Evolutionary conservation across 2,329 filamentous ascomycete genomes (phyloP).

Genomic region (Fusarium camptoceras): DNA sequence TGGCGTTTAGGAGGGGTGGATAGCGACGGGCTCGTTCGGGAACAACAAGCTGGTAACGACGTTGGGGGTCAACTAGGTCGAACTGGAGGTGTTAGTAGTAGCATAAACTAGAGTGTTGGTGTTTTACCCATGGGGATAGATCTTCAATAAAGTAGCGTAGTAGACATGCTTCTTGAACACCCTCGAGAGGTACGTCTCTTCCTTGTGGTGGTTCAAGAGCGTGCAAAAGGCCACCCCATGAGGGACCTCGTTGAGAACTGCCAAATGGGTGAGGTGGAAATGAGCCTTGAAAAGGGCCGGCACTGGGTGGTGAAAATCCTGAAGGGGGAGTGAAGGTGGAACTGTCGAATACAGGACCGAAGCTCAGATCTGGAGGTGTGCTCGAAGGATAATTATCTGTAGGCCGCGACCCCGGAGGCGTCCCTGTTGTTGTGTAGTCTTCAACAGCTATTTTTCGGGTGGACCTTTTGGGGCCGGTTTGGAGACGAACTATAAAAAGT

Average conservation of each 20-base stretch:
- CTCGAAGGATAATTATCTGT: background rate
- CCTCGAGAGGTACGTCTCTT: background rate
- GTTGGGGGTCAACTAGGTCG: conserved; percentile 29
- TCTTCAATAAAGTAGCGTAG: conserved; percentile 40
- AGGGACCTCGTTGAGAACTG: conserved; percentile 14
- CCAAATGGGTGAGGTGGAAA: background rate
- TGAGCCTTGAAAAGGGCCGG: background rate
- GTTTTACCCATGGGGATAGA: conserved; percentile 28
- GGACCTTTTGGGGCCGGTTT: conserved; percentile 20
- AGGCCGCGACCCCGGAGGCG: background rate
- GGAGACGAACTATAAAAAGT: conserved; percentile 20
- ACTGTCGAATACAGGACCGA: background rate
- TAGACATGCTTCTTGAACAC: conserved; percentile 36
- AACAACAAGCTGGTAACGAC: conserved; percentile 26
- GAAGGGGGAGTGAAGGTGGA: background rate
- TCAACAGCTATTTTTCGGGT: conserved; percentile 19
- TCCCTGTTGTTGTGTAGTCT: accelerated
- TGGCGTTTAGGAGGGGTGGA: conserved; percentile 31
- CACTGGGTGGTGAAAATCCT: background rate
- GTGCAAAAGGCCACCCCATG: conserved; percentile 19
- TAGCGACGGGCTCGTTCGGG: conserved; percentile 34
- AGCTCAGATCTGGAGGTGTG: background rate
- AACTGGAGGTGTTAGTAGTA: background rate
- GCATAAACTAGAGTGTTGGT: accelerated
- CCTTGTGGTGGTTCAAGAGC: conserved; percentile 10